Evolutionary conservation across 768 basidiomycete species (phyloP), one percentile per base, ranked within the genome.

Genomic region (Boletus rex-veris): DNA sequence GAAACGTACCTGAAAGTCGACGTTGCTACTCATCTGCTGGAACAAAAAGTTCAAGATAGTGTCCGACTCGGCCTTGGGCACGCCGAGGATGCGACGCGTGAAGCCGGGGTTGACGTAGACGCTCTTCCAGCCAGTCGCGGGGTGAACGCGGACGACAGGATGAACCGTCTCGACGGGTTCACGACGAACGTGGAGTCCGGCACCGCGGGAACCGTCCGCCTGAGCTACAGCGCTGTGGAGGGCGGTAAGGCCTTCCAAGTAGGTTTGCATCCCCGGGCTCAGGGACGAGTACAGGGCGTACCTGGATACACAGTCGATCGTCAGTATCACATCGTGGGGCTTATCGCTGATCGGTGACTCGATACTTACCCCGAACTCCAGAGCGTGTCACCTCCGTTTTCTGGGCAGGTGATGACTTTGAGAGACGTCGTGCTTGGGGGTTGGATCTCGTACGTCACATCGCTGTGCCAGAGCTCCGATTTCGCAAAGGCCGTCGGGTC

Each of bases 21-120:
- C 79, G 66, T 84, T 89, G 58, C 82, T 79, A 48, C 78, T 76
- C 60, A 92, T 83, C 63, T 86, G 81, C 62, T 74, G 79, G 77
- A 86, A 90, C 50, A 92, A 73, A 70, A 91, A 85, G 35, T 69
- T 70, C 45, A 92, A 73, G 61, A 91, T 77, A 16, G 78, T 72
- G 67, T 92, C 88, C n/a, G 86, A 88, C 66, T 92, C 90, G 0
- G 84, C 79, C 70, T 91, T 92, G 21, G 90, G 88, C 11, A 92
- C 76, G 44, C 85, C 89, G 53, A 89, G 71, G 63, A 93, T 87
- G 50, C 84, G 81, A 39, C 86, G 82, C 3, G 88, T 90, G 73
- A 93, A 93, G 15, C 90, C 86, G 35, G 86, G 83, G 65, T 93
- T 92, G 64, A 92, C 85, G 63, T 85, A 92, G 57, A 93, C 72